Percentiles rank a stretch among this genome's conserved stretches.
Evolutionary conservation across 208 protist genomes (phyloP).

Genomic region (Crithidia sp.): DNA sequence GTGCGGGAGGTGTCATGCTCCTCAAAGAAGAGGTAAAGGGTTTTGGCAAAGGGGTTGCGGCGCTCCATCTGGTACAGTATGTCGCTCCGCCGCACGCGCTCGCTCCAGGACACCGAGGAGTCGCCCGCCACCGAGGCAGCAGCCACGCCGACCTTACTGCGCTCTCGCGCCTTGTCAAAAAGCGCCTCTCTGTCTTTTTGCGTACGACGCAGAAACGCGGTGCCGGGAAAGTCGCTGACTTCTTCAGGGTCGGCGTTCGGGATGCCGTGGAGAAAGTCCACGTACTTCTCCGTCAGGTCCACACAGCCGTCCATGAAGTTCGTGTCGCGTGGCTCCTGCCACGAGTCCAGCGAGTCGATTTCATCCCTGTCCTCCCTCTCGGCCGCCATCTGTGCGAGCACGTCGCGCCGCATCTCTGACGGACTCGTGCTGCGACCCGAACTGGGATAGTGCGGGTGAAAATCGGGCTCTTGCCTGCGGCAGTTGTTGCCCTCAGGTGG

Average conservation of each 20-base stretch:
- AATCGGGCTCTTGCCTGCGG: not conserved
- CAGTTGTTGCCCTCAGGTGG: constrained; percentile 19
- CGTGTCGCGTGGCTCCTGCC: constrained; percentile 7
- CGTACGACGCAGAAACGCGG: not conserved
- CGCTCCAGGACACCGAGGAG: not conserved
- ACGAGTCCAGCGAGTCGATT: not conserved
- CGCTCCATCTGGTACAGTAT: not conserved
- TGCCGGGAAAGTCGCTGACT: constrained; percentile 9
- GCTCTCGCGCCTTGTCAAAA: not conserved
- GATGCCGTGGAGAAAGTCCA: constrained; percentile 9
- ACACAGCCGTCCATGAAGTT: constrained; percentile 31
- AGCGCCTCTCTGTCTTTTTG: constrained; percentile 1
- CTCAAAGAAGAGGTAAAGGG: constrained; percentile 11
- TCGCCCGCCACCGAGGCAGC: not conserved
- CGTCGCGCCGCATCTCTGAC: constrained; percentile 9
- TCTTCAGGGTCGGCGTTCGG: constrained; percentile 10
- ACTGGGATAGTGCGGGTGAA: too few relatives aligned
- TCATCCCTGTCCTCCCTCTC: not conserved
- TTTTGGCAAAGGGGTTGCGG: constrained; percentile 2
- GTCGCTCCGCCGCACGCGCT: not conserved
- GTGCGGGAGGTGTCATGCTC: constrained; percentile 5
- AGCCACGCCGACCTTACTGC: not conserved
- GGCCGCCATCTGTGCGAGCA: not conserved
- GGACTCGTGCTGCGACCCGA: not conserved
- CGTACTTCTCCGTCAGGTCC: constrained; percentile 13